phyloP scores from a whole-genome alignment of 2,329 filamentous ascomycete species.

The Aspergillus sojae region DNA sequence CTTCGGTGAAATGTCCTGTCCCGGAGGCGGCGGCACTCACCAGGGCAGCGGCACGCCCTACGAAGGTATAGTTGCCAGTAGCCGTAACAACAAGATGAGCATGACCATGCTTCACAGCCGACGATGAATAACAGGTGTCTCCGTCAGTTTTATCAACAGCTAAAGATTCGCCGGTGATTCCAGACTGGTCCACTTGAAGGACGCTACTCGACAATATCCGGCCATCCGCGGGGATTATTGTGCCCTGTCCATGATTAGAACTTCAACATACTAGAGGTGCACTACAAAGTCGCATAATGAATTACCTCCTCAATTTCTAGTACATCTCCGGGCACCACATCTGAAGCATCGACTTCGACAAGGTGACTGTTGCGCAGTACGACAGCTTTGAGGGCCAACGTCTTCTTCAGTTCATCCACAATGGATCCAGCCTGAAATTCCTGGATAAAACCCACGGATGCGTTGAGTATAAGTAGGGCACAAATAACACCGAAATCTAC shows the following conservation, averaged over 20 bases:
- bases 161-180: conserved; percentile 88
- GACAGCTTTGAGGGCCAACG: conserved; percentile 81
- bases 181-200: conserved; percentile 88
- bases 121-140: conserved; percentile 82
- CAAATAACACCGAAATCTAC: conserved; percentile 93
- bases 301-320: conserved; percentile 77
- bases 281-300: neutral
- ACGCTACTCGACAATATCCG: conserved; percentile 81
- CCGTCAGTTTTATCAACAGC: conserved; percentile 85
- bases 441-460: conserved; percentile 81
- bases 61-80: conserved; percentile 87
- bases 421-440: conserved; percentile 89
- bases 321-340: conserved; percentile 88
- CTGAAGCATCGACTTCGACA: conserved; percentile 77
- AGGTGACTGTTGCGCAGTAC: conserved; percentile 80
- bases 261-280: conserved; percentile 5
- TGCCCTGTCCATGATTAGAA: conserved; percentile 56
- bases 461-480: conserved; percentile 80
- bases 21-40: conserved; percentile 75
- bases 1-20: conserved; percentile 86
- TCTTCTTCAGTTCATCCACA: conserved; percentile 89
- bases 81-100: conserved; percentile 79
- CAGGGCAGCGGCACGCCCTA: conserved; percentile 83
- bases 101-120: conserved; percentile 87
- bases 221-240: conserved; percentile 87